Evolutionary conservation across 2,329 filamentous ascomycete species (phyloP), one percentile per base, ranked within the genome.

Genomic region (Hawksworthiomyces lignivorus): DNA sequence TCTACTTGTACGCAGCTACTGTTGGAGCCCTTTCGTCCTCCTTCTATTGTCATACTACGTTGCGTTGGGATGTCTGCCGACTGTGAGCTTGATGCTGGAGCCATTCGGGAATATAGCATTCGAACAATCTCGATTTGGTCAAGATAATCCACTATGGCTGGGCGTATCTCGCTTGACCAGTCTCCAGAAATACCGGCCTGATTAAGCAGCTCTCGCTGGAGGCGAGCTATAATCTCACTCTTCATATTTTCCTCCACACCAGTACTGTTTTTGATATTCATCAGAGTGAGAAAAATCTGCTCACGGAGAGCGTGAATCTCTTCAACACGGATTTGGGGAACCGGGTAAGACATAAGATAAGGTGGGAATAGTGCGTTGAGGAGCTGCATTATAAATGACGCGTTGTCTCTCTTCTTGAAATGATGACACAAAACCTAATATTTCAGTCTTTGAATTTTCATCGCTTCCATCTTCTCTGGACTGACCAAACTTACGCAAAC

Each of bases 311-410:
- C 19, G 4, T 29, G 34, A 2, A 52, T 31, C 2, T 47, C 39
- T 11, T 41, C n/a, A 2, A 39, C 30, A 3, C 15, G 21, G 36
- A 51, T 48, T 3, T 21, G 39, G 1, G 39, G 44, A 3, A 45
- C 43, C 1, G 48, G 50, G 20, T 50, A 52, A 1, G 43, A 39
- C 30, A 46, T 24, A 14, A 48, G 40, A n/a, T 51, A 50, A 0
- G 50, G 50, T 2, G 50, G 50, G 24, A 52, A 49, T 2, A 52
- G 39, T 2, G 50, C 41, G 39, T 52, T 52, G 19, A 51, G 37
- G 1, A 53, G 35, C 32, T 49, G 45, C 29, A 51, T 33, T 5
- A 49, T 22, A 27, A 50, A 49, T 2, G 21, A 11, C 11, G 35
- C 20, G 18, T 31, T 42, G 7, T 21, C 28, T 1, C 18, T 31